Percentiles rank a stretch among this genome's conserved stretches.
These are phyloP conservation scores for Auriscalpium orientale DNA, from an alignment of 768 basidiomycete species.

Conservation along the genomic window DNA sequence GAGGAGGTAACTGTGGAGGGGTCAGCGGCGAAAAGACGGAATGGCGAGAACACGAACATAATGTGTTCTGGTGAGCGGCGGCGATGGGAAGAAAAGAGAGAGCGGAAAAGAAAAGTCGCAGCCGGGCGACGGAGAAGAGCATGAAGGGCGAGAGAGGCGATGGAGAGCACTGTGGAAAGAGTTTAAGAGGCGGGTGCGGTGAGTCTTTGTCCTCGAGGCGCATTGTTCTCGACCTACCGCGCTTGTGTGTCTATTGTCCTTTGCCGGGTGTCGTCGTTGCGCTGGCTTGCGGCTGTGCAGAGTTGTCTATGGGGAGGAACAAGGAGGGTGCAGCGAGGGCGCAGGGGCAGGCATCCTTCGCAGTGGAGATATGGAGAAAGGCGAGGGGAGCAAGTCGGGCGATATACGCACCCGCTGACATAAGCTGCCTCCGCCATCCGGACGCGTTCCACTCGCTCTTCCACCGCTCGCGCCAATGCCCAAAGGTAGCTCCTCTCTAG, in stretches of 20 bases:
- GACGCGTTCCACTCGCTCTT: neutral
- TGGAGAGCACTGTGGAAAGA: neutral
- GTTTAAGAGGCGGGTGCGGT: constrained; percentile 9
- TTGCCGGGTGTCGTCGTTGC: constrained; percentile 1
- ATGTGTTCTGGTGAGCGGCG: constrained; percentile 42
- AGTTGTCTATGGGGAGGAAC: neutral
- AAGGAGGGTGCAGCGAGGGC: neutral
- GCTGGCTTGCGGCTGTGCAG: neutral
- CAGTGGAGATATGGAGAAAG: neutral
- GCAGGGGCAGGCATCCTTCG: neutral
- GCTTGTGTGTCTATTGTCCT: neutral
- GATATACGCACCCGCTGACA: neutral
- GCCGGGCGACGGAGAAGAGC: constrained; percentile 66
- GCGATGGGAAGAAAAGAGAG: constrained; percentile 32
- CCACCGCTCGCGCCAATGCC: neutral
- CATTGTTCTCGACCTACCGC: constrained; percentile 15
- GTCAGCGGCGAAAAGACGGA: constrained; percentile 4
- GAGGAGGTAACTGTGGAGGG: constrained; percentile 65
- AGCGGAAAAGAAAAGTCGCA: constrained; percentile 46
- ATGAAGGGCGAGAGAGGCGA: constrained; percentile 34
- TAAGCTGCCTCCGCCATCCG: neutral
- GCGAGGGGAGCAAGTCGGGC: neutral
- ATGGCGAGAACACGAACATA: constrained; percentile 43
- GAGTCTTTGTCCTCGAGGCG: constrained; percentile 9
- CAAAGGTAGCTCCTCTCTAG: too few relatives aligned